phyloP scores from a whole-genome alignment of 176 grass and related monocot genomes.

The Eragrostis curvula region DNA sequence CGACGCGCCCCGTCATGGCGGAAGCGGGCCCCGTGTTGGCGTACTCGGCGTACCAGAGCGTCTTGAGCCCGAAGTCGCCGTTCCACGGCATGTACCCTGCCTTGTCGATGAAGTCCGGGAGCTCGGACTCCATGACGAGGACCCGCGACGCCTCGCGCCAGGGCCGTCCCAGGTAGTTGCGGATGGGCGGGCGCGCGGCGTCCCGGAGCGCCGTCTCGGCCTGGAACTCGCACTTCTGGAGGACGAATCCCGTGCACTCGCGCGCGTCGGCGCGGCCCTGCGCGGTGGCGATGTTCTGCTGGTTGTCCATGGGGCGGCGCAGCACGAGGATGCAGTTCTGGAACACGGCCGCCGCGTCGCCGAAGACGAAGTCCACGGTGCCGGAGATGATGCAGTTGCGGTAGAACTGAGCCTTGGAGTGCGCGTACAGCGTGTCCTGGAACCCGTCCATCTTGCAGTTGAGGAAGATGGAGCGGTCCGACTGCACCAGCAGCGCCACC shows the following conservation, averaged over 20 bases:
- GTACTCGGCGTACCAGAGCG: conserved; percentile 75
- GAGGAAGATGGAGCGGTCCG: conserved; percentile 85
- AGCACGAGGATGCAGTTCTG: conserved; percentile 81
- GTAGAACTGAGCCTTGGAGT: conserved; percentile 86
- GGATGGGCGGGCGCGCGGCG: conserved; percentile 38
- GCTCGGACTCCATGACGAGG: conserved; percentile 80
- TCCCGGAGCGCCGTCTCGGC: conserved; percentile 49
- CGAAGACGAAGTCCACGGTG: conserved; percentile 94
- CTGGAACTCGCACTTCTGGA: conserved; percentile 77
- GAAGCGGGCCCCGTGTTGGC: conserved; percentile 68
- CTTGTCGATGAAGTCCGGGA: conserved; percentile 69
- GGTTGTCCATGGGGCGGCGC: conserved; percentile 77
- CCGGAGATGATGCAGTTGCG: conserved; percentile 81
- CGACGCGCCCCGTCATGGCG: conserved; percentile 50
- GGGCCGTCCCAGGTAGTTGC: conserved; percentile 68
- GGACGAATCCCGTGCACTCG: conserved; percentile 86
- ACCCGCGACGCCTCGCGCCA: conserved; percentile 80
- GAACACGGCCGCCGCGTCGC: conserved; percentile 86
- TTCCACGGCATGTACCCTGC: conserved; percentile 80
- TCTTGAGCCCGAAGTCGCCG: conserved; percentile 78
- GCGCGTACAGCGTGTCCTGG: conserved; percentile 97
- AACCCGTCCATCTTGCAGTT: conserved; percentile 88
- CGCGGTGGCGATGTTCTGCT: conserved; percentile 88
- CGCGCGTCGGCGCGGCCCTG: conserved; percentile 72
- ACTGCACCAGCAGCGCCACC: conserved; percentile 77